Evolutionary conservation across 2,329 filamentous ascomycete genomes (phyloP).

Genomic region (Colletotrichum musae): DNA sequence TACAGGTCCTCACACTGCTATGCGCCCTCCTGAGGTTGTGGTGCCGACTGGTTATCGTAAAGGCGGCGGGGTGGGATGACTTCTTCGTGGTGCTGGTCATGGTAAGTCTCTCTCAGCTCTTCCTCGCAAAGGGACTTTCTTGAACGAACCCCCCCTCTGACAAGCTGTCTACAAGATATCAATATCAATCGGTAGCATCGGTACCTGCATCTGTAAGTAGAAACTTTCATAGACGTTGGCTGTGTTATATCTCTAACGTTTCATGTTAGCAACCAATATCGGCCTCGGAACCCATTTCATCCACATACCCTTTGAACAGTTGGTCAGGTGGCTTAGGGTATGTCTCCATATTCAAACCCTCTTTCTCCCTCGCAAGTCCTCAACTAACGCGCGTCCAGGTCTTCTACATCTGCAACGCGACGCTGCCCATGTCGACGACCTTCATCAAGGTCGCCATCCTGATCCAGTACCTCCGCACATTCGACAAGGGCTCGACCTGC

Average conservation of each 20-base stretch:
- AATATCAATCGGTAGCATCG: slow-evolving; percentile 24
- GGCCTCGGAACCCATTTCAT: slow-evolving; percentile 28
- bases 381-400: slow-evolving; percentile 22
- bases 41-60: slow-evolving; percentile 35
- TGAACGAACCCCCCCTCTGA: neutral
- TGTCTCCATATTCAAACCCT: neutral
- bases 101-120: slow-evolving; percentile 17
- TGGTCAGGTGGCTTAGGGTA: slow-evolving; percentile 31
- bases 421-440: slow-evolving; percentile 39
- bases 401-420: slow-evolving; percentile 42
- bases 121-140: neutral
- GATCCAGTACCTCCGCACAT: slow-evolving; percentile 42
- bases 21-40: slow-evolving; percentile 36
- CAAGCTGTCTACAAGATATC: slow-evolving; percentile 2
- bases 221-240: neutral
- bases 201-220: slow-evolving; percentile 12
- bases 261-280: neutral
- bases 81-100: slow-evolving; percentile 39
- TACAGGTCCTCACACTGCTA: slow-evolving; percentile 25
- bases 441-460: slow-evolving; percentile 44
- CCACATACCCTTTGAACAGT: neutral
- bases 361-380: too few relatives aligned
- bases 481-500: slow-evolving; percentile 37
- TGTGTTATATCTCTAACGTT: neutral
- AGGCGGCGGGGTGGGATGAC: slow-evolving; percentile 41